phyloP scores from a whole-genome alignment of 257 asterid species.

The Osmanthus fragrans region DNA sequence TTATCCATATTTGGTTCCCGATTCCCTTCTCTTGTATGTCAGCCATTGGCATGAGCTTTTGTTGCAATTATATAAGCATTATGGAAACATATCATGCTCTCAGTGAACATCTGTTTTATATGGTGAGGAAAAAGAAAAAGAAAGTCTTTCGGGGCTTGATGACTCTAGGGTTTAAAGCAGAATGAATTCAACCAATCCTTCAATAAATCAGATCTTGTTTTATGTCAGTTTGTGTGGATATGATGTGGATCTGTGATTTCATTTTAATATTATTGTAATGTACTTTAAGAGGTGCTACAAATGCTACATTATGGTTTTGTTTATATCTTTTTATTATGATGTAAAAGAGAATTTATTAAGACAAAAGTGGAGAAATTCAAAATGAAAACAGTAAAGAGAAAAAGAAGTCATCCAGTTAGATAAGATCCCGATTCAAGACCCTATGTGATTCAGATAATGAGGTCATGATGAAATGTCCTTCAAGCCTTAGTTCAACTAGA shows the following conservation, averaged over 20 bases:
- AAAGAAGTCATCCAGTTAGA: not conserved
- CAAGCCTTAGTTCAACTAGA: not conserved
- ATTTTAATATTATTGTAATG: not conserved
- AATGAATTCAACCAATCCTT: not conserved
- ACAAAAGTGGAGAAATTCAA: not conserved
- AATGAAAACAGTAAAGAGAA: not conserved
- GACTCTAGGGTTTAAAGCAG: not conserved
- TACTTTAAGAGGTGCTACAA: not conserved
- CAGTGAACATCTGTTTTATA: not conserved
- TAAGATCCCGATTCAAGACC: not conserved
- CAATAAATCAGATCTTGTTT: not conserved
- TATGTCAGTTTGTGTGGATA: not conserved
- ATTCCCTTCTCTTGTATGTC: not conserved
- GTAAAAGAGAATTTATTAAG: not conserved
- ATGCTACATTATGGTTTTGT: not conserved
- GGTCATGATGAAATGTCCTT: not conserved
- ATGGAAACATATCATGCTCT: not conserved
- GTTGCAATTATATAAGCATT: not conserved
- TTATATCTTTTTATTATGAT: too few relatives aligned
- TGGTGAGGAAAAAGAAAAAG: not conserved
- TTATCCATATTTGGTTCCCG: not conserved
- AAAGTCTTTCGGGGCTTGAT: not conserved
- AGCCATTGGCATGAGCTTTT: not conserved
- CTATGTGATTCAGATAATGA: not conserved
- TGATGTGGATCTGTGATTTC: not conserved